Base-by-base conservation (phyloP, 129 eudicot genomes). In the Escallonia herrerae region DNA sequence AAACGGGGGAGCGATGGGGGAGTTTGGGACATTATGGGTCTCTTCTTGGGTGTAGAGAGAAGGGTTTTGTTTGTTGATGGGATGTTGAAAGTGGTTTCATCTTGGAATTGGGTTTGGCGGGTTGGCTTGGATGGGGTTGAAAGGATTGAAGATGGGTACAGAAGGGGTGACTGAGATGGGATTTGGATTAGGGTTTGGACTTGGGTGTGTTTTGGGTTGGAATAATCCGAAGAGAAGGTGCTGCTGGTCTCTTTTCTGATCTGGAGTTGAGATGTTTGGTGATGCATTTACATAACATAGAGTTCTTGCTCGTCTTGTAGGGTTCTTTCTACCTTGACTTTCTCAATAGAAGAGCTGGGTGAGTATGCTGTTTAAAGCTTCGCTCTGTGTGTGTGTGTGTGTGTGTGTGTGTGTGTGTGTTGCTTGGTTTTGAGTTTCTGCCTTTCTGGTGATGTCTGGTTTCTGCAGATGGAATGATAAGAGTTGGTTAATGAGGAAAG, bases 231-330 rank as follows among this genome's bases (percentile, higher is more conserved):
- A 22, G 33, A 22, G n/a, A n/a, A n/a, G n/a, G n/a, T n/a, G n/a
- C n/a, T n/a, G 33, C 33, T 72, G 74, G 70, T 56, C 60, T 73
- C 81, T 72, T 76, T 70, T 66, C 80, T 79, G 77, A 74, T 72
- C 83, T 80, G 82, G 74, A 63, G n/a, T 71, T 69, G 77, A 66
- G 79, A 67, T 69, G 76, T 82, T 53, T 82, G 76, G 63, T 86
- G 85, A 79, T 82, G 88, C 85, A 86, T 79, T 74, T 70, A 82
- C 77, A 52, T 1, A 46, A 82, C 77, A 52, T 1, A 46, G 6
- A 12, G 7, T 2, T 47, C 8, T 46, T 48, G 40, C 12, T 33
- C 12, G 33, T 40, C 42, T 40, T 12, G 33, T 12, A 2, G 50
- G 55, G 41, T 37, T 15, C 3, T 54, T 65, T 51, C 46, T 33